These are phyloP conservation scores for Lichtheimia corymbifera DNA, from an alignment of 371 early-diverging fungal genomes.

Conservation along the genomic window DNA sequence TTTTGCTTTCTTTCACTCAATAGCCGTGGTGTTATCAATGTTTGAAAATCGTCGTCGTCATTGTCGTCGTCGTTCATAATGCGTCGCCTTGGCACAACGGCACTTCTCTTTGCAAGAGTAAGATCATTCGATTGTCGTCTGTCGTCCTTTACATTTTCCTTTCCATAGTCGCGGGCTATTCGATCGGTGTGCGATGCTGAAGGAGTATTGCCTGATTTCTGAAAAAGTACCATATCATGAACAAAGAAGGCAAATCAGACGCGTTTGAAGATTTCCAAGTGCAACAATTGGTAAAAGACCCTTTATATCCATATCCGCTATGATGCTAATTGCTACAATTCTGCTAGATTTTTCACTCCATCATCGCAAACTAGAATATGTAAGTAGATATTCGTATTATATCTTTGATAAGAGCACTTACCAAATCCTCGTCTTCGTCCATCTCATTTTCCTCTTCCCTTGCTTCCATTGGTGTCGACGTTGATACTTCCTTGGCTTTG, in stretches of 20 bases:
- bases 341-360: not conserved
- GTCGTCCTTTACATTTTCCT: not conserved
- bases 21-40: not conserved
- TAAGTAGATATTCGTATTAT: not conserved
- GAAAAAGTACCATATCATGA: not conserved
- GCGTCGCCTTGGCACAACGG: not conserved
- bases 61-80: not conserved
- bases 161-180: not conserved
- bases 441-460: not conserved
- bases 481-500: not conserved
- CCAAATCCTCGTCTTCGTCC: slow-evolving; percentile 1
- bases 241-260: not conserved
- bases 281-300: not conserved
- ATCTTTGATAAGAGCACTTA: not conserved
- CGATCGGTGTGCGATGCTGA: not conserved
- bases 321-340: not conserved
- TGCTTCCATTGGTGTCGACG: not conserved
- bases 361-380: slow-evolving; percentile 5
- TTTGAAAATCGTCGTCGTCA: not conserved
- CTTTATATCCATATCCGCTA: slow-evolving; percentile 2
- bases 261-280: not conserved
- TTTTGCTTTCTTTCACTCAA: not conserved
- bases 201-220: not conserved
- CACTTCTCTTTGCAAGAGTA: not conserved
- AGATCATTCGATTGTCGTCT: not conserved